Evolutionary conservation across 148 eudicot species (phyloP).

Genomic region (Cornus kousa): DNA sequence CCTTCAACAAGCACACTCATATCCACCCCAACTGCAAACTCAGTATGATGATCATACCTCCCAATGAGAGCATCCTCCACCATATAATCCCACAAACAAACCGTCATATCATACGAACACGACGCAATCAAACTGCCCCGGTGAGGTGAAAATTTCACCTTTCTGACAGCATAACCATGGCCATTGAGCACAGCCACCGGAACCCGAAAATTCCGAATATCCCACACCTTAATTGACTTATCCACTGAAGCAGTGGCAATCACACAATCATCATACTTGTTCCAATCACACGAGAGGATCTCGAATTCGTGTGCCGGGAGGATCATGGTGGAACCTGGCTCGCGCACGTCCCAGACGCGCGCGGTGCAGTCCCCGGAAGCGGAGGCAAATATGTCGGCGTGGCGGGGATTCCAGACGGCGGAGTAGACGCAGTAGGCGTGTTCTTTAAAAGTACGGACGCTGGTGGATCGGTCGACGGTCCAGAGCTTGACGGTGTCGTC

Average conservation of each 20-base stretch:
- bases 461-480: slow-evolving; percentile 79
- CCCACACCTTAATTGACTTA: slow-evolving; percentile 88
- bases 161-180: slow-evolving; percentile 85
- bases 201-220: slow-evolving; percentile 70
- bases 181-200: slow-evolving; percentile 74
- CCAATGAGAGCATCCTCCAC: slow-evolving; percentile 84
- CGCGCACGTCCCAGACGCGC: slow-evolving; percentile 91
- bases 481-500: slow-evolving; percentile 89
- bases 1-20: slow-evolving; percentile 99
- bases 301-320: slow-evolving; percentile 89
- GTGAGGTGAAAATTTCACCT: slow-evolving; percentile 90
- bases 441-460: slow-evolving; percentile 85
- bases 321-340: slow-evolving; percentile 92
- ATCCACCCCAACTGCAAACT: slow-evolving; percentile 94
- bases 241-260: slow-evolving; percentile 82
- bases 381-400: slow-evolving; percentile 85
- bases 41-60: slow-evolving; percentile 92
- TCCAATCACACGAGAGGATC: slow-evolving; percentile 85
- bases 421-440: slow-evolving; percentile 92
- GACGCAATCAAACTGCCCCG: slow-evolving; percentile 61
- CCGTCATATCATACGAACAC: slow-evolving; percentile 90
- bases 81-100: slow-evolving; percentile 93
- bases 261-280: slow-evolving; percentile 83
- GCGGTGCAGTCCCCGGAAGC: slow-evolving; percentile 93
- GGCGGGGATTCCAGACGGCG: slow-evolving; percentile 82